These are phyloP conservation scores for Alloteropsis angusta DNA, from an alignment of 202 grass and related monocot genomes.

Conservation along the genomic window DNA sequence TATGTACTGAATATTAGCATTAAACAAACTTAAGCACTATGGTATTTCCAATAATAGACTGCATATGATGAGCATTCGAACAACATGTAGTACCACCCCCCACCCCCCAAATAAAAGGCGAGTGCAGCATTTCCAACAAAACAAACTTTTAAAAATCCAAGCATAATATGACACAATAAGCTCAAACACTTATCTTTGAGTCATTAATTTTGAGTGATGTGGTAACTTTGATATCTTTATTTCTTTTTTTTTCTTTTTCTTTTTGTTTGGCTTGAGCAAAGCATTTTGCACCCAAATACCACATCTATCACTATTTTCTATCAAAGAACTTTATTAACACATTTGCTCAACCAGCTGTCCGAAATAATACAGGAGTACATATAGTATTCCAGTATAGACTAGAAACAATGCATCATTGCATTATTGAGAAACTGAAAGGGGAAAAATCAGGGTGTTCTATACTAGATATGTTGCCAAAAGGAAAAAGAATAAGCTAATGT, in stretches of 20 bases:
- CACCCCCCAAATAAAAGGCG: background rate
- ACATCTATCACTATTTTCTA: background rate
- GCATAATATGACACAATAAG: background rate
- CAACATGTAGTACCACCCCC: background rate
- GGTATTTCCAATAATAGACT: conserved; percentile 11
- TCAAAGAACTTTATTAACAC: conserved; percentile 16
- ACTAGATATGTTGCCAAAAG: background rate
- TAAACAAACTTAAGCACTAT: conserved; percentile 3
- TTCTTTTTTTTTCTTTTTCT: no score
- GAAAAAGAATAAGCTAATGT: background rate
- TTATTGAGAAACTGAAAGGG: background rate
- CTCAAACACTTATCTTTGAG: background rate
- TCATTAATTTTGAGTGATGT: background rate
- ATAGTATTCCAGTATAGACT: background rate
- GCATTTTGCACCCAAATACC: conserved; percentile 1
- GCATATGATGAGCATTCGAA: background rate
- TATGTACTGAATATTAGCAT: conserved; percentile 37
- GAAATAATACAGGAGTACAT: background rate
- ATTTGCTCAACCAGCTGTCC: background rate
- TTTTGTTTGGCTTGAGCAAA: background rate
- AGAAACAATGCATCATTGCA: background rate
- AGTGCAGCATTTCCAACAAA: background rate
- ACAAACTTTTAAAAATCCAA: background rate
- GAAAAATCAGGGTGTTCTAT: background rate
- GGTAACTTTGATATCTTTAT: background rate